A percentile compares a stretch with the other conserved stretches of the same genome.
These are phyloP conservation scores for Oryza rufipogon DNA, from an alignment of 176 grass and related monocot genomes.

Conservation along the genomic window DNA sequence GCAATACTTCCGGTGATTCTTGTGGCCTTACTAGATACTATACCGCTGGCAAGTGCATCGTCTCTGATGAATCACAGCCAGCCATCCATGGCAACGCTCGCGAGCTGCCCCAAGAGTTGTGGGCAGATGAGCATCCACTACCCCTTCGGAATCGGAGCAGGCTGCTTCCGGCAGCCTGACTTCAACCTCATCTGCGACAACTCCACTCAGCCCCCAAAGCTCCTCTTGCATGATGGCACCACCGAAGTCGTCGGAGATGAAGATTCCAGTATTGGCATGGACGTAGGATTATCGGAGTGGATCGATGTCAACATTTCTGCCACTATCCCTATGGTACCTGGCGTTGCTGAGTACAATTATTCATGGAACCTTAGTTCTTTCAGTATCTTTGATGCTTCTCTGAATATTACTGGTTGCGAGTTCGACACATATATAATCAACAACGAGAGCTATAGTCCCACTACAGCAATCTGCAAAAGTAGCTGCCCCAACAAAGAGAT, in stretches of 20 bases:
- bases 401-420: not conserved
- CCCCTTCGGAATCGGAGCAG: conserved; percentile 39
- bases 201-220: not conserved
- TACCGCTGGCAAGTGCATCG: too few species aligned
- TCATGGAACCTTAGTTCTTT: not conserved
- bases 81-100: conserved; percentile 12
- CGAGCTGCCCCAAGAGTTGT: conserved; percentile 18
- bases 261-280: too few species aligned
- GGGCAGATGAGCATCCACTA: conserved; percentile 37
- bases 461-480: too few species aligned
- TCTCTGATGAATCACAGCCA: too few species aligned
- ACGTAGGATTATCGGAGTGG: too few species aligned
- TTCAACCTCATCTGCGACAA: conserved; percentile 12
- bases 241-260: not conserved
- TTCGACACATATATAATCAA: not conserved
- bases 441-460: too few species aligned
- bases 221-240: too few species aligned
- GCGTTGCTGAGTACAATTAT: not conserved
- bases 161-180: conserved; percentile 26
- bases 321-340: not conserved
- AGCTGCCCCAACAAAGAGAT: not conserved
- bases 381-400: too few species aligned
- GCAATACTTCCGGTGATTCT: too few species aligned
- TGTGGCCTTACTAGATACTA: too few species aligned
- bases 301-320: not conserved